Percentiles rank a stretch among this genome's conserved stretches.
These are phyloP conservation scores for Coemansia sp. DNA, from an alignment of 192 early-diverging fungal genomes.

Conservation along the genomic window DNA sequence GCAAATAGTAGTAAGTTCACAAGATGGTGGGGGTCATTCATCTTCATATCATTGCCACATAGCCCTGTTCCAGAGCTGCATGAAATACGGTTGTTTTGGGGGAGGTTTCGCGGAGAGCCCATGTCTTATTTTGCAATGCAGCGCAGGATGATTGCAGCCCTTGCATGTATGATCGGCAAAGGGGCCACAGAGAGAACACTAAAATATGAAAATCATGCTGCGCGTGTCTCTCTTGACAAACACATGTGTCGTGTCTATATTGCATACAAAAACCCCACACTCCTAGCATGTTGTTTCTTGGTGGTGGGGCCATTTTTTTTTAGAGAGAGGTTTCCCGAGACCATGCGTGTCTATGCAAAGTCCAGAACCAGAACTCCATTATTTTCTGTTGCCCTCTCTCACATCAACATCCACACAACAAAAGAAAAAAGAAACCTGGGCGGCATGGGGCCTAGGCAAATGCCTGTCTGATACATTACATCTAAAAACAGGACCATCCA, in stretches of 20 bases:
- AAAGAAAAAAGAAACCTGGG: not conserved
- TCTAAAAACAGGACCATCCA: not conserved
- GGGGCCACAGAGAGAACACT: not conserved
- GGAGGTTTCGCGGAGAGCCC: not conserved
- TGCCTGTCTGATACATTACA: not conserved
- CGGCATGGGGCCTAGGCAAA: not conserved
- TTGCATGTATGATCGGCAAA: not conserved
- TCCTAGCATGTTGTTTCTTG: not conserved
- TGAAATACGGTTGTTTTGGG: not conserved
- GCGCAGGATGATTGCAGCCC: not conserved
- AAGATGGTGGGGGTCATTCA: not conserved
- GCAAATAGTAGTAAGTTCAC: constrained; percentile 52
- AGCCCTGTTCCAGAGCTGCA: not conserved
- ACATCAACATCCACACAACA: not conserved
- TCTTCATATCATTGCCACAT: not conserved
- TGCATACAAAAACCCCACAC: not conserved
- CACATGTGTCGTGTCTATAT: not conserved
- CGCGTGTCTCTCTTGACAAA: not conserved
- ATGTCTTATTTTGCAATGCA: constrained; percentile 1
- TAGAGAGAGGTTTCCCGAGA: not conserved
- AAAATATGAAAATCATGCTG: not conserved
- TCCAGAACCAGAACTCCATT: not conserved
- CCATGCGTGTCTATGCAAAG: not conserved
- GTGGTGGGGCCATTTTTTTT: not conserved
- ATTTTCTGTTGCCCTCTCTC: not conserved